phyloP scores from a whole-genome alignment of 108 stramenopile species.

The Cyclotella sp. region DNA sequence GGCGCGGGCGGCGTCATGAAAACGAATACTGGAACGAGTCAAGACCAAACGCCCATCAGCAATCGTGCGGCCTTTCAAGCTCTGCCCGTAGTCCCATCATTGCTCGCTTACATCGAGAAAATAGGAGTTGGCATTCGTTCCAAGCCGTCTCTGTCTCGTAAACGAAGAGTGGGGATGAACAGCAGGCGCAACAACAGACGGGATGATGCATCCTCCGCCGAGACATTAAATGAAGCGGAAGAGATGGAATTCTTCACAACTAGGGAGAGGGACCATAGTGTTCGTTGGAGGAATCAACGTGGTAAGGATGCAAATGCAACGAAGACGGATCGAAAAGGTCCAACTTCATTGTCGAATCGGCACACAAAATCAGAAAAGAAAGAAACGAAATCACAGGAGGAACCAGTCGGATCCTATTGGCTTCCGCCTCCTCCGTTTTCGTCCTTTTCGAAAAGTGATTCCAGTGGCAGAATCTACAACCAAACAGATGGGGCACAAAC shows the following conservation, averaged over 20 bases:
- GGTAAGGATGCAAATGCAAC: not conserved
- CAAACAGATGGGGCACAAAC: not conserved
- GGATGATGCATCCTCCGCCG: not conserved
- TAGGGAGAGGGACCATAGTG: conserved; percentile 17
- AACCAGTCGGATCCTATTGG: conserved; percentile 31
- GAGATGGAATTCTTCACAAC: conserved; percentile 40
- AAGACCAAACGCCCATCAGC: conserved; percentile 8
- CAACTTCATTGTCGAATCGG: not conserved
- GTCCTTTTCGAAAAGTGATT: conserved; percentile 18
- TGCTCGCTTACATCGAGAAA: conserved; percentile 63
- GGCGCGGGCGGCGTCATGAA: too few relatives aligned
- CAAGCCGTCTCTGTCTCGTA: conserved; percentile 20
- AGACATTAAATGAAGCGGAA: conserved; percentile 38
- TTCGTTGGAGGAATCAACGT: conserved; percentile 11
- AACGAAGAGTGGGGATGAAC: conserved; percentile 12
- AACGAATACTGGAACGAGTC: too few relatives aligned
- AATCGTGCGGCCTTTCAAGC: conserved; percentile 43
- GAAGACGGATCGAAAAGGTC: not conserved
- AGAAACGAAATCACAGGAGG: not conserved
- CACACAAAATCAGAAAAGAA: not conserved
- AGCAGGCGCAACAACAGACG: not conserved
- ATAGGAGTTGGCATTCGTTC: conserved; percentile 70
- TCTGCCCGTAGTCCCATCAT: conserved; percentile 63
- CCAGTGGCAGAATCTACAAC: not conserved
- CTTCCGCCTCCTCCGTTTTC: conserved; percentile 60